phyloP scores from a whole-genome alignment of 805 yeast species.

The Debaryomyces prosopidis region DNA sequence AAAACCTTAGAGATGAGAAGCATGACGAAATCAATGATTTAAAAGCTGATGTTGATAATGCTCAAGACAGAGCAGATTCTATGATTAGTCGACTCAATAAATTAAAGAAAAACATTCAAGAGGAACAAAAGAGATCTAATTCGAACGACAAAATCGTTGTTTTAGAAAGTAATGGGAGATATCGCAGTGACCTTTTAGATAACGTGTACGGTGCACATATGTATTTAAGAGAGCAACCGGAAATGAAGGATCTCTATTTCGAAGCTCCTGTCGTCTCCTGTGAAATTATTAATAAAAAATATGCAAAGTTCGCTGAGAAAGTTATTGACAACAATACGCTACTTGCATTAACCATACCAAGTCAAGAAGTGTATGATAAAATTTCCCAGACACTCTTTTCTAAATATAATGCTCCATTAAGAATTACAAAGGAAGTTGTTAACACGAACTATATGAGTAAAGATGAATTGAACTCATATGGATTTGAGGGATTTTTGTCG shows the following conservation, averaged over 20 bases:
- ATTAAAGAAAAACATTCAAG: conserved; percentile 11
- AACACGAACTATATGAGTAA: background rate
- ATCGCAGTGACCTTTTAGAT: conserved; percentile 33
- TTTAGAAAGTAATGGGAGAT: conserved; percentile 34
- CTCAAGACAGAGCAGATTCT: conserved; percentile 18
- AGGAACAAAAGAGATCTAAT: conserved; percentile 21
- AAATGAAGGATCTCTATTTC: conserved; percentile 45
- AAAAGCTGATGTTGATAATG: conserved; percentile 19
- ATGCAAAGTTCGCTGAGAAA: conserved; percentile 58
- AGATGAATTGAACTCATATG: conserved; percentile 43
- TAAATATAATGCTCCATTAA: conserved; percentile 53
- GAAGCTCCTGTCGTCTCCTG: conserved; percentile 79
- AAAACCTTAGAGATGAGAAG: conserved; percentile 20
- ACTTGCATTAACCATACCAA: conserved; percentile 62
- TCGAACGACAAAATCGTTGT: conserved; percentile 54
- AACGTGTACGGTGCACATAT: conserved; percentile 42
- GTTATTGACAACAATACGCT: conserved; percentile 54
- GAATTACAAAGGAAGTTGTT: conserved; percentile 40
- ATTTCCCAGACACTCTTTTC: conserved; percentile 39
- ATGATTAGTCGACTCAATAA: conserved; percentile 12
- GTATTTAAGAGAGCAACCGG: conserved; percentile 39
- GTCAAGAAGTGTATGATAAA: conserved; percentile 47
- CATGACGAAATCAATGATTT: conserved; percentile 15
- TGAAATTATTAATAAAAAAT: conserved; percentile 47
- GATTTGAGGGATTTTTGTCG: conserved; percentile 78